Conservation (phyloP, 2,329 filamentous ascomycete genomes). For the Nectriaceae sp. region DNA sequence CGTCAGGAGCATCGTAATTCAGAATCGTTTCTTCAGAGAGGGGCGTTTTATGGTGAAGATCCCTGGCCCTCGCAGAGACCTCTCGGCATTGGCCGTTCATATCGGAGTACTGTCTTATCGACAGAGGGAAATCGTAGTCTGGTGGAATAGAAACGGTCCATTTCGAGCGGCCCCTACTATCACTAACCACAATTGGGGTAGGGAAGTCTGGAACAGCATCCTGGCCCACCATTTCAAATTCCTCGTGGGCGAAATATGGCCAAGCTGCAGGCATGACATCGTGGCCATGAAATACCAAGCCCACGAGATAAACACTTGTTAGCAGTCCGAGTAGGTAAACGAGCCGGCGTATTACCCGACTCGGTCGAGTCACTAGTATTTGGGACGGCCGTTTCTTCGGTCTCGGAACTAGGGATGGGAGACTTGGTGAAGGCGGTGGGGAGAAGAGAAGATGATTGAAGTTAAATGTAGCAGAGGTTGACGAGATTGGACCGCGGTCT, state of each 20-base stretch:
- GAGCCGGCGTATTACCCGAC: slow-evolving; percentile 57
- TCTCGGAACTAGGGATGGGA: slow-evolving; percentile 68
- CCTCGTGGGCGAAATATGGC: slow-evolving; percentile 48
- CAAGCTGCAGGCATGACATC: slow-evolving; percentile 31
- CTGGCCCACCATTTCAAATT: slow-evolving; percentile 69
- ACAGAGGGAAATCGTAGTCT: slow-evolving; percentile 66
- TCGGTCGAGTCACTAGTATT: slow-evolving; percentile 50
- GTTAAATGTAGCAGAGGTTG: slow-evolving; percentile 63
- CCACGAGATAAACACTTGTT: slow-evolving; percentile 51
- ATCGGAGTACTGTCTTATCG: slow-evolving; percentile 64
- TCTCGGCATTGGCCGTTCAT: slow-evolving; percentile 70
- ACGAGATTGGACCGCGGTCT: slow-evolving; percentile 57
- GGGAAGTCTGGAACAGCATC: slow-evolving; percentile 70
- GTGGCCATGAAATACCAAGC: slow-evolving; percentile 29
- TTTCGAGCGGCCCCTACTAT: slow-evolving; percentile 62
- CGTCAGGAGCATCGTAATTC: slow-evolving; percentile 63
- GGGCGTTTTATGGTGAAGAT: slow-evolving; percentile 41
- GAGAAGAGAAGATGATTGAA: slow-evolving; percentile 70
- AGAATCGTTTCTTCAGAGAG: slow-evolving; percentile 47
- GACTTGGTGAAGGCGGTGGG: slow-evolving; percentile 68
- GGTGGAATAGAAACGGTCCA: slow-evolving; percentile 84
- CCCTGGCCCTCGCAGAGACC: slow-evolving; percentile 59
- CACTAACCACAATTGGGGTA: slow-evolving; percentile 70
- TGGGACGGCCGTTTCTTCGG: slow-evolving; percentile 62
- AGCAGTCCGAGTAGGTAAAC: slow-evolving; percentile 55